Conservation (phyloP, 345 rosid genomes). For the Pseudoturritis turrita region DNA sequence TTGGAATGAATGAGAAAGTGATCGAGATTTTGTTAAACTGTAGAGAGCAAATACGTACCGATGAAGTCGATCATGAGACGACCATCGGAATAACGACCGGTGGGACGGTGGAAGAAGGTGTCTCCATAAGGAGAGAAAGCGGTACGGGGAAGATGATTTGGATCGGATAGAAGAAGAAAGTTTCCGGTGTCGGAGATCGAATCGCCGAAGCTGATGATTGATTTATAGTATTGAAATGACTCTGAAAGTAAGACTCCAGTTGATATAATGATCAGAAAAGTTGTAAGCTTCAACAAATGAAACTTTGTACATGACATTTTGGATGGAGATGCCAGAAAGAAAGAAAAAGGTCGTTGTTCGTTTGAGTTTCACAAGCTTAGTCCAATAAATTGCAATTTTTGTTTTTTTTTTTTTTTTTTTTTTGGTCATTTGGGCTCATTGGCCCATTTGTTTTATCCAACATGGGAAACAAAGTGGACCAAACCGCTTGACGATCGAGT, state of each 20-base stretch:
- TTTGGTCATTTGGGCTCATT: too few species aligned
- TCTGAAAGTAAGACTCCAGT: neutral
- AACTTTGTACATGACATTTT: neutral
- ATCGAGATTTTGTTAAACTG: too few species aligned
- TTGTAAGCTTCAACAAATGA: neutral
- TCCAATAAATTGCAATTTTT: too few species aligned
- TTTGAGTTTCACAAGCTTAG: too few species aligned
- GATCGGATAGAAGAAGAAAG: neutral
- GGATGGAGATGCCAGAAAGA: too few species aligned
- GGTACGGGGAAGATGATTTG: neutral
- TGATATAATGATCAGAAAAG: neutral
- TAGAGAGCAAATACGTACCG: neutral
- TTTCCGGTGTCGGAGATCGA: constrained; percentile 45
- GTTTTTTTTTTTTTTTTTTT: too few species aligned
- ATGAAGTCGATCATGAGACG: constrained; percentile 42
- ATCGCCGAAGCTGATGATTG: constrained; percentile 49
- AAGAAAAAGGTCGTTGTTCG: too few species aligned
- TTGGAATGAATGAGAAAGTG: too few species aligned
- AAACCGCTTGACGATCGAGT: too few species aligned
- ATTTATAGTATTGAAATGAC: neutral
- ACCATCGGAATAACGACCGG: constrained; percentile 41
- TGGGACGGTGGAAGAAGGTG: constrained; percentile 35
- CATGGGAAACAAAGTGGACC: too few species aligned
- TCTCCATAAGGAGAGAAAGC: constrained; percentile 35
- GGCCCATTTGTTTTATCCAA: too few species aligned